Percentiles rank a stretch among this genome's conserved stretches.
Evolutionary conservation across 306 rosid genomes (phyloP).

Genomic region (Prunus persica): DNA sequence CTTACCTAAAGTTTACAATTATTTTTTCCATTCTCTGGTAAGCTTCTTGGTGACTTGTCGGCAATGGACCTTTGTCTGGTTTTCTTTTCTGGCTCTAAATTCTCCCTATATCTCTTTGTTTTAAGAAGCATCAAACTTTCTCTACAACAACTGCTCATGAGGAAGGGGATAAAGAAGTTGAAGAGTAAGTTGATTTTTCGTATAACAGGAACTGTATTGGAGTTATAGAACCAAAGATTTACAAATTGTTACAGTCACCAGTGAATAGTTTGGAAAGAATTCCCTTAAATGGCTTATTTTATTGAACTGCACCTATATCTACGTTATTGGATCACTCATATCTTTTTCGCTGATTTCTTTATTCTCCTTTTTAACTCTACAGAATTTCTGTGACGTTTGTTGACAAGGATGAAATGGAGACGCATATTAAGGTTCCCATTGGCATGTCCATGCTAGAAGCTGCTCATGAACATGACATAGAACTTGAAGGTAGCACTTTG

Average conservation of each 20-base stretch:
- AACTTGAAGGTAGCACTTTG: slow-evolving; percentile 68
- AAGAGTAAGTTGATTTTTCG: slow-evolving; percentile 3
- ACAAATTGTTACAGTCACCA: neutral
- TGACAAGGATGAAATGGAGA: slow-evolving; percentile 76
- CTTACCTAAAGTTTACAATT: neutral
- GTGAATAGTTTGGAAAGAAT: neutral
- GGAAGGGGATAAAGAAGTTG: neutral
- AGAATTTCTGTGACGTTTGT: slow-evolving; percentile 89
- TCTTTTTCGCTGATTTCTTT: neutral
- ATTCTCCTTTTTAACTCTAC: slow-evolving; percentile 13
- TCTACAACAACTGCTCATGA: neutral
- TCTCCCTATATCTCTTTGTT: neutral
- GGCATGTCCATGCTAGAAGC: slow-evolving; percentile 96
- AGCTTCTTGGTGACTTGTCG: neutral
- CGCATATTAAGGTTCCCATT: slow-evolving; percentile 62
- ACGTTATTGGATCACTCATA: neutral
- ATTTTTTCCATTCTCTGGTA: neutral
- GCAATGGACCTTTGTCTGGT: neutral
- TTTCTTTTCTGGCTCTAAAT: neutral
- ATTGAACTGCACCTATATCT: neutral
- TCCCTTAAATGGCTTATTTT: neutral
- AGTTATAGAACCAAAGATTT: neutral
- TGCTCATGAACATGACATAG: slow-evolving; percentile 85
- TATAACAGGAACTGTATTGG: neutral
- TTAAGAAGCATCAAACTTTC: neutral